Base-by-base conservation (phyloP, 768 basidiomycete genomes). In the Lactarius vividus region DNA sequence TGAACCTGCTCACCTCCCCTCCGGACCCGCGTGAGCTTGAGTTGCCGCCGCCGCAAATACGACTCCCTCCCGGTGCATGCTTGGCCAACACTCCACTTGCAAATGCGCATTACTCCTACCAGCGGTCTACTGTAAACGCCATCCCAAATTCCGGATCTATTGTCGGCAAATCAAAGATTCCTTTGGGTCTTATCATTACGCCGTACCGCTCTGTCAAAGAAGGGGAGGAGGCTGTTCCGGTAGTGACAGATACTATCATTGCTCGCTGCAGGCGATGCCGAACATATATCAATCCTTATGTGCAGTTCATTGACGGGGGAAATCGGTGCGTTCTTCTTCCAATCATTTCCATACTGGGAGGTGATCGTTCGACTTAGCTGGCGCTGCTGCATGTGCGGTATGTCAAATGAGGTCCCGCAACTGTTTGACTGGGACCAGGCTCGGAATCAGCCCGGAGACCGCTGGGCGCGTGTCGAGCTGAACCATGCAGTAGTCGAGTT, bases 331-430 rank as follows among this genome's bases (percentile, higher is more conserved):
- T 78, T 62, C 10, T 9, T 29, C 33, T 20, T 37, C 4, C 31
- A 7, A 42, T n/a, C 49, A 6, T 40, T 39, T 60, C n/a, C 49
- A 40, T 35, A 59, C 15, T 15, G 39, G 61, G 46, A 42, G 35
- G 54, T 39, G 46, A 64, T 37, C 29, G 20, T 26, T 62, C 59
- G 4, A n/a, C 59, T 6, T 63, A 90, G 91, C 69, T 99, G 97
- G 97, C 91, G 97, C 75, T 99, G 97, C 77, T 96, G 94, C 77
- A 94, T 99, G 94, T 99, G 97, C 77, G 92, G 90, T 72, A 88
- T 98, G 84, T 91, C 93, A 49, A 99, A 98, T 75, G 97, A 98
- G 77, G 96, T 98, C 0, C 97, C 97, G 28, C 96, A 98, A 72
- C 81, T 97, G 59, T 98, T 98, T 74, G 97, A 99, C 75, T 99